These are phyloP conservation scores for Mortierella sp. DNA, from an alignment of 371 early-diverging fungal genomes.

Conservation along the genomic window DNA sequence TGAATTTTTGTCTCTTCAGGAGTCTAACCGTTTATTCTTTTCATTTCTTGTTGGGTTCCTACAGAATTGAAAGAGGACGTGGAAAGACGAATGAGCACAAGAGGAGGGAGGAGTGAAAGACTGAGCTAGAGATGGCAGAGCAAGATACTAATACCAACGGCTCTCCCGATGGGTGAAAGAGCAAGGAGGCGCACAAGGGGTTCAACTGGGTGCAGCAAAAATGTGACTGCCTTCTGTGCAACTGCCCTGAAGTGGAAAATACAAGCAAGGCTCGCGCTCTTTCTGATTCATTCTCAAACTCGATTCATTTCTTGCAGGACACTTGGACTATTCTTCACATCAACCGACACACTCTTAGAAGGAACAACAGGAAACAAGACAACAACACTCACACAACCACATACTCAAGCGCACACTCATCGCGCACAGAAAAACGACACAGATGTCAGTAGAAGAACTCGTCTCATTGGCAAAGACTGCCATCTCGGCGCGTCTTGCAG, in stretches of 20 bases:
- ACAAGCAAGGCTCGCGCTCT: not conserved
- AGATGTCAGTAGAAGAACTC: conserved; percentile 20
- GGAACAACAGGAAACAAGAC: not conserved
- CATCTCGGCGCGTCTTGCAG: conserved; percentile 63
- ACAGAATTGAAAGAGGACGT: not conserved
- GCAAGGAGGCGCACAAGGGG: not conserved
- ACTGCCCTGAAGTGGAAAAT: not conserved
- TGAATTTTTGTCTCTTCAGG: not conserved
- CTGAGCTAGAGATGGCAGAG: not conserved
- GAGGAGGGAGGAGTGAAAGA: too few relatives aligned
- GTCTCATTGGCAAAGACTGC: conserved; percentile 34
- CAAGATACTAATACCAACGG: not conserved
- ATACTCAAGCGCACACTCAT: not conserved
- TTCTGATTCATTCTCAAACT: not conserved
- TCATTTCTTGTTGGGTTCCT: not conserved
- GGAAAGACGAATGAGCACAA: not conserved
- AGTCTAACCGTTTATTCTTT: not conserved
- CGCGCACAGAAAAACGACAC: conserved; percentile 1
- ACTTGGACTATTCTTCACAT: not conserved
- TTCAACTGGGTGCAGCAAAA: not conserved
- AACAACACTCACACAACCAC: not conserved
- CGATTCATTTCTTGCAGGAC: not conserved
- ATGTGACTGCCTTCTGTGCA: not conserved
- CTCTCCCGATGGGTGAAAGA: not conserved
- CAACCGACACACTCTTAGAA: not conserved